Evolutionary conservation across 345 rosid species (phyloP).

Genomic region (Nasturtium officinale): DNA sequence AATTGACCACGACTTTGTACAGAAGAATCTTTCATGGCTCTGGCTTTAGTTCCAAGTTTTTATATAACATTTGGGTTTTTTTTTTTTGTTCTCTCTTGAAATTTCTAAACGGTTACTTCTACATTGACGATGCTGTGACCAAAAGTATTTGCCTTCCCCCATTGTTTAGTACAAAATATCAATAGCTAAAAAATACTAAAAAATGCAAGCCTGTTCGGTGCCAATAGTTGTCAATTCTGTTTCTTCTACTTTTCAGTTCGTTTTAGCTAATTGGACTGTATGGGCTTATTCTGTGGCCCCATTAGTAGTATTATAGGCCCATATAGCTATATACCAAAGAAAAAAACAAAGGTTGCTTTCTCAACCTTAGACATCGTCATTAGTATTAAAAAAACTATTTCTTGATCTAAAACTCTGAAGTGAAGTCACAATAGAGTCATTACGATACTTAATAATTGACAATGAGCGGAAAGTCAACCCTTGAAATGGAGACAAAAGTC

Average conservation of each 20-base stretch:
- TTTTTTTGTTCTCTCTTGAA: slow-evolving; percentile 1
- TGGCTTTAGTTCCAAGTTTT: slow-evolving; percentile 12
- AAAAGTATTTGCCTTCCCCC: slow-evolving; percentile 28
- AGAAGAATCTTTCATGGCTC: slow-evolving; percentile 31
- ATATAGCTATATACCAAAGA: neutral
- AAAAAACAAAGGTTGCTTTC: neutral
- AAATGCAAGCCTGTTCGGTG: neutral
- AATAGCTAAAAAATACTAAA: neutral
- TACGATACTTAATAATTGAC: neutral
- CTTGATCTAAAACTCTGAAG: neutral
- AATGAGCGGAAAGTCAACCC: slow-evolving; percentile 16
- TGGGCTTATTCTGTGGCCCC: slow-evolving; percentile 6
- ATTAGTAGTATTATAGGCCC: neutral
- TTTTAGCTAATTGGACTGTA: neutral
- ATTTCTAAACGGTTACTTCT: slow-evolving; percentile 26
- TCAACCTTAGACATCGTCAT: neutral
- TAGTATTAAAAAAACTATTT: neutral
- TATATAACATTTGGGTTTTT: slow-evolving; percentile 26
- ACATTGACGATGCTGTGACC: slow-evolving; percentile 29
- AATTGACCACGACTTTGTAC: slow-evolving; percentile 37
- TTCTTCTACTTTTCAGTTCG: neutral
- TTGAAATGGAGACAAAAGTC: slow-evolving; percentile 21
- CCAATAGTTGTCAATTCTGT: neutral
- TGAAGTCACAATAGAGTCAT: neutral
- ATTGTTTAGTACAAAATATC: slow-evolving; percentile 31